Percentiles rank a stretch among this genome's conserved stretches.
Evolutionary conservation across 2,329 filamentous ascomycete genomes (phyloP).

Genomic region (Microsporum canis): DNA sequence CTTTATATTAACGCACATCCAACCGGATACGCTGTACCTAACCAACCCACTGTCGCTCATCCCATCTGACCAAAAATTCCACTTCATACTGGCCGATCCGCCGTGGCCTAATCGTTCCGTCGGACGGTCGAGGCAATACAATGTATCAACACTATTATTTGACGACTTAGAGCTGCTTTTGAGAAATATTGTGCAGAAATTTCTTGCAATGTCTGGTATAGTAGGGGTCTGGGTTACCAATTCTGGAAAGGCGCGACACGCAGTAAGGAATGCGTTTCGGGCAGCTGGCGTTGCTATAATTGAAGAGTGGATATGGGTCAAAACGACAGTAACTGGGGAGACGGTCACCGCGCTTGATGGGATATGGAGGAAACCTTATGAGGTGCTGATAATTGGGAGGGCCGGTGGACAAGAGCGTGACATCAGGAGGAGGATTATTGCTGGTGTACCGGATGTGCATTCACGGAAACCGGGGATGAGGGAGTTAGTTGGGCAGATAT

Average conservation of each 20-base stretch:
- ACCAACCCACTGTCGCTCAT: conserved; percentile 21
- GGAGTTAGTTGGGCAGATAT: conserved; percentile 40
- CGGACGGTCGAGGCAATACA: conserved; percentile 41
- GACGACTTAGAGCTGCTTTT: conserved; percentile 25
- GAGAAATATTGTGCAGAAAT: conserved; percentile 34
- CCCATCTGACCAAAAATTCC: conserved; percentile 34
- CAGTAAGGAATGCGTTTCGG: conserved; percentile 35
- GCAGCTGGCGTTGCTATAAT: conserved; percentile 38
- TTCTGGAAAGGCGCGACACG: conserved; percentile 38
- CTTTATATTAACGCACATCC: conserved; percentile 35
- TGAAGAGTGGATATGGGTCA: conserved; percentile 57
- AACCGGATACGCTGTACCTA: conserved; percentile 6
- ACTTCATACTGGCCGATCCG: conserved; percentile 51
- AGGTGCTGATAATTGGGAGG: conserved; percentile 42
- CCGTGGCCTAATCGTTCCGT: conserved; percentile 54
- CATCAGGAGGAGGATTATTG: conserved; percentile 41
- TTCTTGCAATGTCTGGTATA: conserved; percentile 32
- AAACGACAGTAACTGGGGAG: conserved; percentile 44
- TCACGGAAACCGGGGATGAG: conserved; percentile 55
- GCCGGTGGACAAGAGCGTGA: conserved; percentile 16
- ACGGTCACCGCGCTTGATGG: conserved; percentile 42
- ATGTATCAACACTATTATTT: conserved; percentile 22
- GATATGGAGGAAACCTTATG: conserved; percentile 51
- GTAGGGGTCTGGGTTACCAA: conserved; percentile 55
- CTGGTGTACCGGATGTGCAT: conserved; percentile 51